Percentiles rank a stretch among this genome's conserved stretches.
These are phyloP conservation scores for Puccinia coronata DNA, from an alignment of 1,284 basidiomycete species.

Conservation along the genomic window DNA sequence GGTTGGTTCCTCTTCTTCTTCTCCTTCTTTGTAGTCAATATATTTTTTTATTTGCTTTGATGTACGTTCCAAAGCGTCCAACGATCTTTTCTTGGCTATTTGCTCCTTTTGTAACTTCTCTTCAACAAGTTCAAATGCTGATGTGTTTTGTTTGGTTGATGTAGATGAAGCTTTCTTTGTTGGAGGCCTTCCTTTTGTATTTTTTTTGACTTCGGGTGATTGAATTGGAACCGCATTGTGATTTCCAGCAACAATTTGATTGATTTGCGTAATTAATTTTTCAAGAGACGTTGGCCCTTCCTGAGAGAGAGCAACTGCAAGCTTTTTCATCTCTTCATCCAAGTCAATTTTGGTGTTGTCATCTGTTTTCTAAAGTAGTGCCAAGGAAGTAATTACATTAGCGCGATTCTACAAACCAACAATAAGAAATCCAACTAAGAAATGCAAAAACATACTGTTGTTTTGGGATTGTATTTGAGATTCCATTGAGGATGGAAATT, in stretches of 20 bases:
- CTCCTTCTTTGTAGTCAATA: not conserved
- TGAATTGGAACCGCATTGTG: not conserved
- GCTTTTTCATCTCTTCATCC: not conserved
- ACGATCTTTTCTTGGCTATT: not conserved
- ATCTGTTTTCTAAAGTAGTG: not conserved
- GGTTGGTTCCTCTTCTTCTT: not conserved
- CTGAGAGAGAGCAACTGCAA: not conserved
- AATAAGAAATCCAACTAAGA: too few species aligned
- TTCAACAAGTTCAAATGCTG: conserved; percentile 6
- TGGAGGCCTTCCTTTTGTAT: not conserved
- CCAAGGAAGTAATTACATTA: not conserved
- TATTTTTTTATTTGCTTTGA: not conserved
- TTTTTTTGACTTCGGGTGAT: not conserved
- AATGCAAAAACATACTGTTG: not conserved
- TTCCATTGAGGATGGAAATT: too few species aligned
- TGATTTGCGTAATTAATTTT: not conserved
- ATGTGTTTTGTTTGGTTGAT: not conserved
- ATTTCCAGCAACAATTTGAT: too few species aligned
- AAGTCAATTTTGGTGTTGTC: not conserved
- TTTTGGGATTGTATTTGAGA: too few species aligned
- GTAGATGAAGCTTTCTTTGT: not conserved
- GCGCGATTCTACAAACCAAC: not conserved
- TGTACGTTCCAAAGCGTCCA: not conserved
- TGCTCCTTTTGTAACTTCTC: not conserved
- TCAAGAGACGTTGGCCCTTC: not conserved